Base-by-base conservation (phyloP, 208 protist species). In the Acanthamoeba castellanii region DNA sequence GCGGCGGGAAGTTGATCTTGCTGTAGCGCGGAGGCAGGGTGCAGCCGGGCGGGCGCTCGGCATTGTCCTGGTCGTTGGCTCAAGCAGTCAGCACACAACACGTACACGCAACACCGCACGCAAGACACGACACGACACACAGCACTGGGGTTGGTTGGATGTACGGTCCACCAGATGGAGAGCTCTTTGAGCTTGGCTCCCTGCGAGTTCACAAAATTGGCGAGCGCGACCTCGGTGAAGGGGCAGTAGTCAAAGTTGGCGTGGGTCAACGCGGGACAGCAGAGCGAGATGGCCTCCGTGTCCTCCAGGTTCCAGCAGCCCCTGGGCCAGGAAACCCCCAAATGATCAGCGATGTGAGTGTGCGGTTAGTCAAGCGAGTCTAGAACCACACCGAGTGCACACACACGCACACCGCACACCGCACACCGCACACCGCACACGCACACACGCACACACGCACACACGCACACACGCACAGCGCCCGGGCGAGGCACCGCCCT, bases 201-300 rank as follows among this genome's bases (percentile, higher is more conserved):
- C 37, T 78, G 70, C 14, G 70, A 30, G 32, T 18, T 25, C 22
- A 78, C 9, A n/a, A 78, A 78, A 8, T 45, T 16, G n/a, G 70
- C 70, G 37, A 78, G 70, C 22, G 32, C 70, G 16, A 11, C n/a
- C 37, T 78, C 70, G 70, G 70, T 37, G 70, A 78, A 78, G 70
- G 70, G 27, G 37, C 70, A 78, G 70, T 78, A 78, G 70, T 78
- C 70, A 78, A 78, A 78, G 37, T 78, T 78, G 70, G 70, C 70
- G 37, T 78, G 70, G 16, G 70, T 45, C 37, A 78, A n/a, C 70
- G n/a, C 70, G 16, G 70, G 70, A 30, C 70, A 78, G 32, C 18
- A 32, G 70, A 34, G 70, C 16, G n/a, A 18, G 37, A 78, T 78
- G 32, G 70, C 14, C 32, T 42, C 37, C 59, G 16, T 20, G 37